These are phyloP conservation scores for Rhodofomes roseus DNA, from an alignment of 1,284 basidiomycete genomes.

Conservation along the genomic window DNA sequence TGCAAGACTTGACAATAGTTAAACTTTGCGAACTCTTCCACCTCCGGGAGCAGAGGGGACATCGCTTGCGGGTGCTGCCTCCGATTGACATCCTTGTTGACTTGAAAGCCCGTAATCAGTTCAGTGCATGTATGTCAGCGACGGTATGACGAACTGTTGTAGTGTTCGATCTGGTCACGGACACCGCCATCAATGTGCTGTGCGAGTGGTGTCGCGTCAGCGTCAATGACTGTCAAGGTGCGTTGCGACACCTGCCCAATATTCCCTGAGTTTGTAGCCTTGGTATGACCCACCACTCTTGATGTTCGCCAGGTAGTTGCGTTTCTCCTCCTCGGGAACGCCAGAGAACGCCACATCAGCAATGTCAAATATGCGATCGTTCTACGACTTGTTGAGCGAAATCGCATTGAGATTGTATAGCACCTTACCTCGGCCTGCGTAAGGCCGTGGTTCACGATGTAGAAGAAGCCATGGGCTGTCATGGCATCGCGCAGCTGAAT, in stretches of 20 bases:
- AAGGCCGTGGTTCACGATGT: slow-evolving; percentile 58
- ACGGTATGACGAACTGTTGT: slow-evolving; percentile 40
- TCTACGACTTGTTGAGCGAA: slow-evolving; percentile 21
- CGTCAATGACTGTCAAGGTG: not conserved
- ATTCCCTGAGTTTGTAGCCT: slow-evolving; percentile 54
- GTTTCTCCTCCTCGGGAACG: slow-evolving; percentile 54
- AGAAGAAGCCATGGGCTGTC: slow-evolving; percentile 60
- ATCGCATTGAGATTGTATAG: too few relatives aligned
- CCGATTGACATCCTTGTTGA: slow-evolving; percentile 20
- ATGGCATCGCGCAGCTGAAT: slow-evolving; percentile 55
- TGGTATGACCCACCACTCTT: slow-evolving; percentile 49
- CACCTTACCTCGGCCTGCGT: slow-evolving; percentile 41
- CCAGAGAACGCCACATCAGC: slow-evolving; percentile 54
- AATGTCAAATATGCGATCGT: slow-evolving; percentile 54
- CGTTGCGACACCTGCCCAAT: slow-evolving; percentile 42
- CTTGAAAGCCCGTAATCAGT: slow-evolving; percentile 9
- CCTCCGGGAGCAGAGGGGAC: slow-evolving; percentile 36
- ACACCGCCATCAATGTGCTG: slow-evolving; percentile 46
- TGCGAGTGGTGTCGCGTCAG: not conserved
- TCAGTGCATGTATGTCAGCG: not conserved
- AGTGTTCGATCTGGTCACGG: slow-evolving; percentile 54
- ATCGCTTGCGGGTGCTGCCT: slow-evolving; percentile 29
- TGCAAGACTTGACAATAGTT: slow-evolving; percentile 25
- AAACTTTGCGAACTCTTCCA: slow-evolving; percentile 28
- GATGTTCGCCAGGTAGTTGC: slow-evolving; percentile 41